phyloP scores from a whole-genome alignment of 2,329 filamentous ascomycete species.

The Diaporthe vaccinii region DNA sequence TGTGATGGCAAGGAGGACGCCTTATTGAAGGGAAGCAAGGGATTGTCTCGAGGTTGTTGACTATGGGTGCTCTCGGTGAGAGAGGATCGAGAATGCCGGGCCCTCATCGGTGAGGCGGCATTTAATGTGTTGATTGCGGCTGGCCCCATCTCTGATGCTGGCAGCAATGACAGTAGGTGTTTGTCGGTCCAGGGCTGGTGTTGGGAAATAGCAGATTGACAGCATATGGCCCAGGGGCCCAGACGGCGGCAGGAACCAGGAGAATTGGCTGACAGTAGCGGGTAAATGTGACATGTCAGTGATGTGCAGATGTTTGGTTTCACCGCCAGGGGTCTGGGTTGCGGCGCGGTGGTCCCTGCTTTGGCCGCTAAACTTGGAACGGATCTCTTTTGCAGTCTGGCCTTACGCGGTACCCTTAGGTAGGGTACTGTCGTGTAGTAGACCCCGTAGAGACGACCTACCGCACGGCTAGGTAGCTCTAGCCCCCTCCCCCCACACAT shows the following conservation, averaged over 20 bases:
- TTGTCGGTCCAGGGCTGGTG: not conserved
- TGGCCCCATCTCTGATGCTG: not conserved
- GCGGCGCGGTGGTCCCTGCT: slow-evolving; percentile 16
- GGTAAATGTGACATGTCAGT: slow-evolving; percentile 27
- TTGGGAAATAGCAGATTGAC: not conserved
- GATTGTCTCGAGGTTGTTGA: not conserved
- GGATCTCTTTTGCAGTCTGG: not conserved
- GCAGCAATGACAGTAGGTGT: too few species aligned
- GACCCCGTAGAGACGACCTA: too few species aligned
- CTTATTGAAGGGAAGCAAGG: not conserved
- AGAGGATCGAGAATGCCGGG: not conserved
- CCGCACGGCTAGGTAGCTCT: slow-evolving; percentile 2
- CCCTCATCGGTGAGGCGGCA: not conserved
- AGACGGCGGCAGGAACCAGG: too few species aligned
- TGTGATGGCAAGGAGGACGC: not conserved
- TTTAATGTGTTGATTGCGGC: not conserved
- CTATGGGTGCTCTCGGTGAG: not conserved
- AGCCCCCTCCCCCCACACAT: slow-evolving; percentile 24
- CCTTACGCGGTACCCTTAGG: not conserved
- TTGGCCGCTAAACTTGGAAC: not conserved
- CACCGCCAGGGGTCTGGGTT: slow-evolving; percentile 23
- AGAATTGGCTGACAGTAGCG: not conserved
- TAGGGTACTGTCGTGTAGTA: too few species aligned
- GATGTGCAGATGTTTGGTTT: slow-evolving; percentile 32
- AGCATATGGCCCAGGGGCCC: not conserved